These are phyloP conservation scores for Cladobotryum protrusum DNA, from an alignment of 2,329 filamentous ascomycete species.

Conservation along the genomic window DNA sequence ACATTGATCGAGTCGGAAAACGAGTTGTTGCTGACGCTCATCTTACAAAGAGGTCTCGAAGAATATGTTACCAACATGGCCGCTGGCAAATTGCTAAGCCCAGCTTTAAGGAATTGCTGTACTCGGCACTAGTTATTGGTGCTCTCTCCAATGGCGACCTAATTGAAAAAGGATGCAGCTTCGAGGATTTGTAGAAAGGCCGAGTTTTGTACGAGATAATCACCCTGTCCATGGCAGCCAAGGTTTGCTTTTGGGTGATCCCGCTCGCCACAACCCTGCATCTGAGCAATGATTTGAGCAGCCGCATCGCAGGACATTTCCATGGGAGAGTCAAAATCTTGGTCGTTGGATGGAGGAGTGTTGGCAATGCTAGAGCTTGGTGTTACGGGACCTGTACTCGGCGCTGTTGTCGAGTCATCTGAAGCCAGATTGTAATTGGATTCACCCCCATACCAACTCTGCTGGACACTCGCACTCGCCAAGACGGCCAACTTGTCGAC, in stretches of 20 bases:
- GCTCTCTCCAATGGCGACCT: background rate
- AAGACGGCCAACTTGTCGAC: conserved; percentile 34
- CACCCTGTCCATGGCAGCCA: conserved; percentile 21
- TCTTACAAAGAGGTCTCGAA: too few relatives aligned
- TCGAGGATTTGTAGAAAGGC: conserved; percentile 31
- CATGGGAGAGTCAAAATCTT: conserved; percentile 21
- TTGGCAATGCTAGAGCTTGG: conserved; percentile 13
- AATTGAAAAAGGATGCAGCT: conserved; percentile 12
- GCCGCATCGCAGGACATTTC: conserved; percentile 31
- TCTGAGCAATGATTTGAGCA: conserved; percentile 33
- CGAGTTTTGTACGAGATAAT: conserved; percentile 30
- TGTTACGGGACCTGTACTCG: conserved; percentile 16
- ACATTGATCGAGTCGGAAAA: too few relatives aligned
- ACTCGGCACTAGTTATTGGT: too few relatives aligned
- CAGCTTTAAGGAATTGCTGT: too few relatives aligned
- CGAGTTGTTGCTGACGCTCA: too few relatives aligned
- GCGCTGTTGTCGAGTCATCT: conserved; percentile 12
- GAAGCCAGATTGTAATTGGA: conserved; percentile 19
- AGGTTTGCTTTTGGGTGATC: conserved; percentile 21
- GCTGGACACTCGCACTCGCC: conserved; percentile 30
- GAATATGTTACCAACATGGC: too few relatives aligned
- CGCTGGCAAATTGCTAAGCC: too few relatives aligned
- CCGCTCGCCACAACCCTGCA: conserved; percentile 29
- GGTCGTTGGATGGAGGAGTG: conserved; percentile 12
- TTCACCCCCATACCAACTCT: conserved; percentile 17